These are phyloP conservation scores for Dysphania ambrosioides DNA, from an alignment of 148 eudicot species.

Conservation along the genomic window DNA sequence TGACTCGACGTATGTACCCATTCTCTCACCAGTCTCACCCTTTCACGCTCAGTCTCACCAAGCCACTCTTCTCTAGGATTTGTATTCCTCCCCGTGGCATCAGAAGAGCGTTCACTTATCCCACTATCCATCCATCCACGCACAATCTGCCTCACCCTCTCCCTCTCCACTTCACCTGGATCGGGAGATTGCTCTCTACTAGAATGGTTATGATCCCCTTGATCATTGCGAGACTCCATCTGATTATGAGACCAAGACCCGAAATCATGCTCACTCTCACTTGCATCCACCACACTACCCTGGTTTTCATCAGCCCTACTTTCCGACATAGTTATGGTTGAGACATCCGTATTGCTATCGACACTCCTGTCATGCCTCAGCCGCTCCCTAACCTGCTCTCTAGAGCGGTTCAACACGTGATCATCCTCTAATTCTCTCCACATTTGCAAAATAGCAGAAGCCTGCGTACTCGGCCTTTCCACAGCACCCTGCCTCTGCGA, in stretches of 20 bases:
- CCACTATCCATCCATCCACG: slow-evolving; percentile 95
- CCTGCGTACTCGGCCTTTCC: slow-evolving; percentile 66
- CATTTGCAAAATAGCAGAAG: slow-evolving; percentile 88
- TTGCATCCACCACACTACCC: slow-evolving; percentile 58
- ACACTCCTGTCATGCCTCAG: slow-evolving; percentile 65
- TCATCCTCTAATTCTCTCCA: slow-evolving; percentile 98
- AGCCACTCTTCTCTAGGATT: slow-evolving; percentile 87
- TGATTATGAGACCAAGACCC: slow-evolving; percentile 66
- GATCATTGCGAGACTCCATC: slow-evolving; percentile 44
- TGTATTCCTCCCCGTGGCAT: slow-evolving; percentile 39
- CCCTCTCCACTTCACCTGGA: slow-evolving; percentile 91
- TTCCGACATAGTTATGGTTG: slow-evolving; percentile 51
- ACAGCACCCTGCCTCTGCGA: slow-evolving; percentile 64
- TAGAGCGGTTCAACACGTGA: slow-evolving; percentile 59
- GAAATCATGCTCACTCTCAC: slow-evolving; percentile 68
- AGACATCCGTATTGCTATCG: slow-evolving; percentile 56
- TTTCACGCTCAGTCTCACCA: slow-evolving; percentile 95
- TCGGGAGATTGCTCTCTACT: slow-evolving; percentile 95
- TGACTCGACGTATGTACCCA: slow-evolving; percentile 97
- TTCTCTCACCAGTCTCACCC: slow-evolving; percentile 94
- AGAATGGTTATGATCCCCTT: slow-evolving; percentile 43
- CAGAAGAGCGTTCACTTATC: slow-evolving; percentile 58
- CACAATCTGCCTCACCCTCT: slow-evolving; percentile 90
- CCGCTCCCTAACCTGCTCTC: slow-evolving; percentile 70
- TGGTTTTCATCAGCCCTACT: slow-evolving; percentile 50